Base-by-base conservation (phyloP, 345 rosid species). In the Noccaea bulbosa region DNA sequence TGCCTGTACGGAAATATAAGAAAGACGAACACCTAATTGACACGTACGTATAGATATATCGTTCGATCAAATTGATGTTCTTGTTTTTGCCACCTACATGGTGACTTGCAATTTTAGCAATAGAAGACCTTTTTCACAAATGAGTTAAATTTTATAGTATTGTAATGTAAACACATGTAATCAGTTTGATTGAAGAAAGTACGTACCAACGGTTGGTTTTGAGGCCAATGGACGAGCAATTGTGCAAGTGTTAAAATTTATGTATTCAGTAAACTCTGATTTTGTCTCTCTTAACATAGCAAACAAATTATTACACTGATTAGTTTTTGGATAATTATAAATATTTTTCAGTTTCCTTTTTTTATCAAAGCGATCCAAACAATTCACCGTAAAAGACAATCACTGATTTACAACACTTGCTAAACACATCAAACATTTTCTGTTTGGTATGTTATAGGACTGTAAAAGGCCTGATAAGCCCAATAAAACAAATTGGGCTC, bases 391-490 rank as follows among this genome's bases (percentile, higher is more conserved):
- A 17, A 17, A 17, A 17, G 20, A 17, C 0, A 17, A 17, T 17
- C 1, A 17, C 20, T 17, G 27, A 24, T 24, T 1, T 24, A 24
- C 2, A 2, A 24, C 27, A 24, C 27, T 24, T 24, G 27, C 27
- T 24, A 24, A 24, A 24, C 27, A 24, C 27, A 24, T 24, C 20
- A 17, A 17, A 17, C 20, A 17, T 0, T 17, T 17, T 17, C 0
- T 11, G 45, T 7, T 7, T 53, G 32, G 12, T 10, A 9, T 39
- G 10, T 7, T 10, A 39, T 39, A 4, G 7, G 20, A 4, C 20
- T 53, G 20, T 41, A 17, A 46, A 32, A 32, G 33, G 51, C 60
- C 51, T 60, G 15, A 5, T 1, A 72, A 27, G 64, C 76, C 69
- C 43, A 64, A 46, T 15, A 14, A 9, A 10, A 8, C 1, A n/a